Evolutionary conservation across 2,329 filamentous ascomycete genomes (phyloP), one percentile per base, ranked within the genome.

Genomic region (Fragosphaeria purpurea): DNA sequence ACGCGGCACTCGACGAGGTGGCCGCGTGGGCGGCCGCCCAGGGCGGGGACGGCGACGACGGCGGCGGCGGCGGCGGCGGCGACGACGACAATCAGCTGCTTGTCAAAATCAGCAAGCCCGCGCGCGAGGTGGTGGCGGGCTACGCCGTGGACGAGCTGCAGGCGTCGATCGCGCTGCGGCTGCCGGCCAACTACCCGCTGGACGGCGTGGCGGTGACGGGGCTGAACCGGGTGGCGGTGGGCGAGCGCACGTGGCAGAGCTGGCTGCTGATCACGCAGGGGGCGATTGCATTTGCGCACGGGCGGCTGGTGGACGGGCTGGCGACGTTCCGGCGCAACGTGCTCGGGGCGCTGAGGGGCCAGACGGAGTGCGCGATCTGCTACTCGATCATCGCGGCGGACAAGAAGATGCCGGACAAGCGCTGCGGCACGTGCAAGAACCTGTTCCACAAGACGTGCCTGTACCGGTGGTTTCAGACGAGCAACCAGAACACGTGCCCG

Each of bases 401-500:
- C 65, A 87, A 87, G 72, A 85, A 86, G 66, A 80, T 95, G 65
- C 93, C 93, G 0, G 91, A 93, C 65, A 97, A 97, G 75, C 76
- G 80, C 50, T 98, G 93, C 66, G 75, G 78, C 44, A 97, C 91
- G 1, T 98, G 93, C 75, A 91, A 89, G 73, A 91, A 98, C 67
- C 72, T 86, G 48, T 98, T 97, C 73, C 93, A 98, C 67, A 79
- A 84, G 1, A 79, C 80, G 3, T 98, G 93, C 69, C 68, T 98
- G 68, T 95, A 88, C 72, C 90, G 91, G 69, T 98, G 93, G 93
- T 97, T 98, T 73, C 86, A 88, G 74, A 91, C 78, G 60, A 95
- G 89, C 64, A 94, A 88, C 66, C 84, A 88, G 62, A 93, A 86
- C 61, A 91, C 85, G 46, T 98, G 93, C 67, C 93, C 93, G 45